phyloP scores from a whole-genome alignment of 345 rosid species.

The Viola odorata region DNA sequence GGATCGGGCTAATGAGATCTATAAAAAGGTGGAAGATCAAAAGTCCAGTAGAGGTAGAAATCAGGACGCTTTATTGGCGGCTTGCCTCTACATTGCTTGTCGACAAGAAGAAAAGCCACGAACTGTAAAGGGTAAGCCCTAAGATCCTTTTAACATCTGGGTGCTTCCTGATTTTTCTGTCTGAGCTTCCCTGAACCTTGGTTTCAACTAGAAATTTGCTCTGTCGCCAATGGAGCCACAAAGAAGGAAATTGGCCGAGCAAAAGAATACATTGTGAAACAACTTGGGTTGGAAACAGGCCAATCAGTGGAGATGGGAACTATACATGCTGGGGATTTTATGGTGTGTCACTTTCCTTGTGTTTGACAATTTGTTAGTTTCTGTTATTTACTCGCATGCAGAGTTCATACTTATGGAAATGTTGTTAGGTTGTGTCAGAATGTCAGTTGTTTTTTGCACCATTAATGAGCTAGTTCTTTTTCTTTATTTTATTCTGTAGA shows the following conservation, averaged over 20 bases:
- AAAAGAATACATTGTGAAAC: slow-evolving; percentile 97
- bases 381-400: neutral
- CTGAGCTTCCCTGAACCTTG: slow-evolving; percentile 58
- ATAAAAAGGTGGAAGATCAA: slow-evolving; percentile 92
- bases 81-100: slow-evolving; percentile 97
- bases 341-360: slow-evolving; percentile 42
- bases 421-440: neutral
- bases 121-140: slow-evolving; percentile 93
- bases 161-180: slow-evolving; percentile 53
- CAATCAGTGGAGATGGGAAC: slow-evolving; percentile 96
- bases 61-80: slow-evolving; percentile 98
- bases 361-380: neutral
- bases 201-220: slow-evolving; percentile 89
- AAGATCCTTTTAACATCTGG: slow-evolving; percentile 48
- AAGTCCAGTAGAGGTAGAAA: slow-evolving; percentile 99
- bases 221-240: slow-evolving; percentile 97
- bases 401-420: neutral
- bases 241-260: slow-evolving; percentile 99
- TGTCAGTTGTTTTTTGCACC: slow-evolving; percentile 1
- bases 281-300: slow-evolving; percentile 84
- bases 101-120: slow-evolving; percentile 98
- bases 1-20: slow-evolving; percentile 99
- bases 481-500: slow-evolving; percentile 35
- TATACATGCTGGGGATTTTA: slow-evolving; percentile 96
- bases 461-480: slow-evolving; percentile 4